Base-by-base conservation (phyloP, 768 basidiomycete species). In the Suillus decipiens region DNA sequence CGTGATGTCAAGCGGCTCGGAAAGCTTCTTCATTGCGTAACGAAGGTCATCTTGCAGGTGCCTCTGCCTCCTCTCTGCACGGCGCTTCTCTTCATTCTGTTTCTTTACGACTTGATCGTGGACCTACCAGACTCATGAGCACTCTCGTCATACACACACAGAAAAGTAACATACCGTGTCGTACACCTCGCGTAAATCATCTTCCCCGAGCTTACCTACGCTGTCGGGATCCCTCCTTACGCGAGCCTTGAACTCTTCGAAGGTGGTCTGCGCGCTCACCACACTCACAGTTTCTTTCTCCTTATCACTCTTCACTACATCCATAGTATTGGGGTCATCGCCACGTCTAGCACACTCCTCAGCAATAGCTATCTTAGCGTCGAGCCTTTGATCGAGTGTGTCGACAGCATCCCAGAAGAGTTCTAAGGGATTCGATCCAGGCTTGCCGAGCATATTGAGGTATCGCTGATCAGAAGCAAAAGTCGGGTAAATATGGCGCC, bases 391-490 rank as follows among this genome's bases (percentile, higher is more conserved):
- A 70, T 95, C 95, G 3, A 97, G 82, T 47, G 80, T 82, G 75
- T 99, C 97, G 51, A 97, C 89, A 11, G 84, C 73, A 75, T 99
- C 96, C 94, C 95, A 97, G 77, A 97, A 99, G 5, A 99, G 84
- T 70, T 99, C 97, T 36, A 99, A 82, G 1, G 96, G 96, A 67
- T 92, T 95, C 2, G 95, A 96, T 15, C 97, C 97, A 9, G 93
- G 92, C 69, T 90, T 92, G 17, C 97, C 96, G 19, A 99, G 86
- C 76, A 99, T 87, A 64, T 84, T 82, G 48, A 89, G 81, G 77
- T 99, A 99, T n/a, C 93, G 86, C 50, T 84, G 80, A 71, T 97
- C 93, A 39, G 88, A 80, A 8, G 81, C 80, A 77, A 99, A 88
- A 28, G 81, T 76, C 0, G 92, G 89, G 68, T 95, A 95, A 33